Base-by-base conservation (phyloP, 306 rosid genomes). In the Rubus idaeus region DNA sequence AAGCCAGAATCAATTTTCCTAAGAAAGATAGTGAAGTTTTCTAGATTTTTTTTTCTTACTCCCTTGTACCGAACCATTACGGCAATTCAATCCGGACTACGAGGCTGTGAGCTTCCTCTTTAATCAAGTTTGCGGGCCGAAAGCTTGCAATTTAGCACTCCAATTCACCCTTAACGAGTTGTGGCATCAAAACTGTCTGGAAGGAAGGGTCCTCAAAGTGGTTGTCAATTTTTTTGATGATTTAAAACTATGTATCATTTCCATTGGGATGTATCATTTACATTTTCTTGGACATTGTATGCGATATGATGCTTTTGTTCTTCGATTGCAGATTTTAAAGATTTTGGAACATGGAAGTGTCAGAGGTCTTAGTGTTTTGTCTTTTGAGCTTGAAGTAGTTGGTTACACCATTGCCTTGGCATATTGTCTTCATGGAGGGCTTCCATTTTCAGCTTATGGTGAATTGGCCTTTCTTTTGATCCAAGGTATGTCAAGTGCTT, bases 381-480 rank as follows among this genome's bases (percentile, higher is more conserved):
- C 97, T 17, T 91, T 90, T 57, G 97, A 91, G 91, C 97, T 90
- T 70, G 98, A 94, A 79, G 93, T 91, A 55, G 76, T 94, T 50
- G 97, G 97, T 12, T 90, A 91, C 80, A 91, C 97, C 65, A 94
- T 94, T 77, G 86, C 95, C 30, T 82, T 94, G 66, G 98, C 98
- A 9, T 94, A 91, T 75, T 94, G 97, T 87, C 92, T 94, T 70
- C 87, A 90, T 91, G 88, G 90, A 65, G 95, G 97, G 20, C 98
- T 94, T 82, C 89, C 98, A 0, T 94, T 94, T 81, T 94, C 98
- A 3, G 98, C 98, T 55, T 94, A 87, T 58, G 98, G 98, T 73
- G 98, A 94, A 74, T 67, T 94, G 62, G 86, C 89, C 57, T 94
- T 94, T 84, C 97, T 94, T 76, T 85, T 90, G 86, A 78, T 89